phyloP scores from a whole-genome alignment of 208 protist genomes.

The Porcisia hertigi region DNA sequence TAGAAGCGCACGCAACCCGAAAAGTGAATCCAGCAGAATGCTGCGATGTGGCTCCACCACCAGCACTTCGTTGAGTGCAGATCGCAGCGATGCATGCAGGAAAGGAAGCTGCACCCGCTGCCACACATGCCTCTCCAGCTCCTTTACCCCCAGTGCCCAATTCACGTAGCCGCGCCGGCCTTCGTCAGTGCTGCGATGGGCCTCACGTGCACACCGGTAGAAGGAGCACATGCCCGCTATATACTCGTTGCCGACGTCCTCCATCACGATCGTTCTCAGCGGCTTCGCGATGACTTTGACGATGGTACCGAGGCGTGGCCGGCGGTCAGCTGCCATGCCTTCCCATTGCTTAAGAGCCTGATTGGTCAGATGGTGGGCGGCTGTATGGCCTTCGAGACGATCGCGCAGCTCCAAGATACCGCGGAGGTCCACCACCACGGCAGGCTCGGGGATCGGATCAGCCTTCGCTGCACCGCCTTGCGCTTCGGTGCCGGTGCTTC shows the following conservation, averaged over 20 bases:
- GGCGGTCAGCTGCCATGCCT: slow-evolving; percentile 20
- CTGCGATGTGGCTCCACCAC: slow-evolving; percentile 54
- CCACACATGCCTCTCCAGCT: slow-evolving; percentile 47
- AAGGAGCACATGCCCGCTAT: slow-evolving; percentile 35
- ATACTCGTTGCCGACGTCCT: slow-evolving; percentile 51
- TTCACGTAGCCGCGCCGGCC: slow-evolving; percentile 43
- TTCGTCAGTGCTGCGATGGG: slow-evolving; percentile 31
- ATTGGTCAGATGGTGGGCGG: slow-evolving; percentile 33
- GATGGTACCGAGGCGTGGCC: slow-evolving; percentile 32
- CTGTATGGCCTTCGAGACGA: slow-evolving; percentile 43
- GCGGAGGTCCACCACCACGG: slow-evolving; percentile 41
- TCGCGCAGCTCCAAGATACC: slow-evolving; percentile 46
- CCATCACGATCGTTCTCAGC: slow-evolving; percentile 37
- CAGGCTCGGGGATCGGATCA: not conserved
- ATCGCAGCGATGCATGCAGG: slow-evolving; percentile 38
- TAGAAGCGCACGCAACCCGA: slow-evolving; percentile 60
- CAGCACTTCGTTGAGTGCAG: slow-evolving; percentile 42
- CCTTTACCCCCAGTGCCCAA: slow-evolving; percentile 45
- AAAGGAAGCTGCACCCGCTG: slow-evolving; percentile 33
- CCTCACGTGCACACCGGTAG: slow-evolving; percentile 43
- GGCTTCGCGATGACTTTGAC: slow-evolving; percentile 46
- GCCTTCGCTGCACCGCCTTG: not conserved
- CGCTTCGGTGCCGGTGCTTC: not conserved
- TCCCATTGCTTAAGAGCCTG: slow-evolving; percentile 41
- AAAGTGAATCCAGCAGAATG: slow-evolving; percentile 54